phyloP scores from a whole-genome alignment of 208 protist species.

The Trypanosoma melophagium region DNA sequence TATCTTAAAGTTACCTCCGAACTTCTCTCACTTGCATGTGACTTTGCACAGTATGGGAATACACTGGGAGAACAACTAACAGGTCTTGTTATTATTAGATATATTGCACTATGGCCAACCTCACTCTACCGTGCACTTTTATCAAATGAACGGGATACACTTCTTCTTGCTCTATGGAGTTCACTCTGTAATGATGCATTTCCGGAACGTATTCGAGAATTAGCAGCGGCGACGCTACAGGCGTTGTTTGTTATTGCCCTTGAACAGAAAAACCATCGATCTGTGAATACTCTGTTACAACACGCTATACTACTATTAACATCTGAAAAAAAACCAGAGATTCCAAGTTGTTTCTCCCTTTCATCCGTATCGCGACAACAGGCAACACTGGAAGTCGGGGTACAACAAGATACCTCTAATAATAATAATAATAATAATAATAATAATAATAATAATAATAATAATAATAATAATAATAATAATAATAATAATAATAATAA shows the following conservation, averaged over 20 bases:
- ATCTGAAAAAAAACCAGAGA: slow-evolving; percentile 1
- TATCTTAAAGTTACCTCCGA: slow-evolving; percentile 54
- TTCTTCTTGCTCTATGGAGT: slow-evolving; percentile 58
- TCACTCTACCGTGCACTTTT: slow-evolving; percentile 45
- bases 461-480: neutral
- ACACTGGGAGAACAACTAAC: slow-evolving; percentile 51
- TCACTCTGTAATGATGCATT: slow-evolving; percentile 32
- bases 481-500: neutral
- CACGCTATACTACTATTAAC: slow-evolving; percentile 35
- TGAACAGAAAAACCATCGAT: slow-evolving; percentile 33
- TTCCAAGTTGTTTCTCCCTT: slow-evolving; percentile 1
- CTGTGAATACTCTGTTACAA: slow-evolving; percentile 59
- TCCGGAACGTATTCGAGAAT: slow-evolving; percentile 38
- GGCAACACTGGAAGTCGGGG: neutral
- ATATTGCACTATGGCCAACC: slow-evolving; percentile 49
- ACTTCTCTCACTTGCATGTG: slow-evolving; percentile 44
- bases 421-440: neutral
- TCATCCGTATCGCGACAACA: neutral
- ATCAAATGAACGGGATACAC: slow-evolving; percentile 35
- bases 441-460: neutral
- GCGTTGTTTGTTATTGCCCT: slow-evolving; percentile 55
- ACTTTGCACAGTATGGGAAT: slow-evolving; percentile 47
- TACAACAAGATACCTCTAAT: neutral
- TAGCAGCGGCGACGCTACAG: slow-evolving; percentile 56
- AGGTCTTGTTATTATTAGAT: slow-evolving; percentile 57